Evolutionary conservation across 1,284 basidiomycete genomes (phyloP).

Genomic region (Ganoderma boninense): DNA sequence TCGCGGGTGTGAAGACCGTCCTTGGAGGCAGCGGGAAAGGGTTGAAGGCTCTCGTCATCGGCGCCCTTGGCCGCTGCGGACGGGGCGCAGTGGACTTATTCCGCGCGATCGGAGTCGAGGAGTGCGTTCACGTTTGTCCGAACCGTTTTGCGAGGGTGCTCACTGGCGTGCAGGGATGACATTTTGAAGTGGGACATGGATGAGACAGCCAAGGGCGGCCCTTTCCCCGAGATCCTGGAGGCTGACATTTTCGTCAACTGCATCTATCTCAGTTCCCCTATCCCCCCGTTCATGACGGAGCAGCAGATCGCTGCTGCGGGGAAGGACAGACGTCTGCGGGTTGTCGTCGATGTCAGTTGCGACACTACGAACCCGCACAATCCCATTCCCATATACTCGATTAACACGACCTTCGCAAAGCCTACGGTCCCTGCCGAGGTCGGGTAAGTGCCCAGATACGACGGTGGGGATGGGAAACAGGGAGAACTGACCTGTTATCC

Average conservation of each 20-base stretch:
- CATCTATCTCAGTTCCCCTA: slow-evolving; percentile 94
- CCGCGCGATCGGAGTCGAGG: slow-evolving; percentile 91
- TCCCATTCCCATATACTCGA: slow-evolving; percentile 94
- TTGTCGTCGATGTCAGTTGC: slow-evolving; percentile 98
- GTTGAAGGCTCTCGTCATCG: slow-evolving; percentile 93
- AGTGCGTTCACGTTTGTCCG: slow-evolving; percentile 60
- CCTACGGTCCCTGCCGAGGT: slow-evolving; percentile 92
- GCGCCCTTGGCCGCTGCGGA: slow-evolving; percentile 95
- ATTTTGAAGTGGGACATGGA: slow-evolving; percentile 98
- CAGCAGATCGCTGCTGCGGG: slow-evolving; percentile 84
- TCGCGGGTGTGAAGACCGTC: slow-evolving; percentile 71
- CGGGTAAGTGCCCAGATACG: slow-evolving; percentile 57
- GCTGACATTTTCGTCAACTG: slow-evolving; percentile 99
- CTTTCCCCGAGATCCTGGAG: slow-evolving; percentile 95
- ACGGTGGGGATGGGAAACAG: not conserved
- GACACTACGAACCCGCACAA: slow-evolving; percentile 99
- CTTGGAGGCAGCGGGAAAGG: slow-evolving; percentile 81
- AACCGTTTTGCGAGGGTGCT: slow-evolving; percentile 8
- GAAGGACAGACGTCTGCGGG: slow-evolving; percentile 71
- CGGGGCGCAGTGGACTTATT: slow-evolving; percentile 97
- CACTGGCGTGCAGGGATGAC: slow-evolving; percentile 70
- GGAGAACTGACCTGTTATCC: slow-evolving; percentile 19
- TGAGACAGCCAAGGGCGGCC: slow-evolving; percentile 97
- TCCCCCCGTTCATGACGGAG: slow-evolving; percentile 88
- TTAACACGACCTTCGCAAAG: slow-evolving; percentile 96